Percentiles rank a stretch among this genome's conserved stretches.
These are phyloP conservation scores for Aureobasidium sp. DNA, from an alignment of 2,329 filamentous ascomycete species.

Conservation along the genomic window DNA sequence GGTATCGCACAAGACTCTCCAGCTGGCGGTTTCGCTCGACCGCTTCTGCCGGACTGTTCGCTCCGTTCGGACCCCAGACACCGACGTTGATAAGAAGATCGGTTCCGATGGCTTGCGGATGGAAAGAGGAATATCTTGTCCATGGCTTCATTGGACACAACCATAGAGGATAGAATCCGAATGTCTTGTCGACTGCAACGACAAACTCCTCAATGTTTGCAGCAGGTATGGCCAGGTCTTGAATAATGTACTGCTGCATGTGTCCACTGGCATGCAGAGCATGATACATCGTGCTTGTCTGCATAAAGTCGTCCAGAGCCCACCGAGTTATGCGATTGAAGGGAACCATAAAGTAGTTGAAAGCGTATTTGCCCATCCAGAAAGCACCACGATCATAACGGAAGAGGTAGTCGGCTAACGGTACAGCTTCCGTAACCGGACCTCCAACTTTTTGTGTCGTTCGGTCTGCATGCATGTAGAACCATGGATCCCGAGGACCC, in stretches of 20 bases:
- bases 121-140: neutral
- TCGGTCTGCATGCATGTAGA: slow-evolving; percentile 27
- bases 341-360: slow-evolving; percentile 54
- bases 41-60: slow-evolving; percentile 34
- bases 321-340: slow-evolving; percentile 56
- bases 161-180: slow-evolving; percentile 40
- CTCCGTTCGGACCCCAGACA: slow-evolving; percentile 43
- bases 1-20: slow-evolving; percentile 49
- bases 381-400: slow-evolving; percentile 62
- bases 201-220: slow-evolving; percentile 35
- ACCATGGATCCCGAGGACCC: slow-evolving; percentile 40
- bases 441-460: neutral
- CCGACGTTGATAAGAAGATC: slow-evolving; percentile 47
- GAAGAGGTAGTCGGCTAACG: slow-evolving; percentile 59
- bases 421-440: slow-evolving; percentile 44
- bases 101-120: neutral
- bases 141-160: slow-evolving; percentile 33
- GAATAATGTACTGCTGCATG: slow-evolving; percentile 52
- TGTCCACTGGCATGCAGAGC: slow-evolving; percentile 54
- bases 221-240: slow-evolving; percentile 49
- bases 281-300: slow-evolving; percentile 56
- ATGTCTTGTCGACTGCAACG: slow-evolving; percentile 30
- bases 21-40: slow-evolving; percentile 50
- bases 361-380: slow-evolving; percentile 53
- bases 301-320: slow-evolving; percentile 53